Base-by-base conservation (phyloP, 306 rosid genomes). In the Myrica gale region DNA sequence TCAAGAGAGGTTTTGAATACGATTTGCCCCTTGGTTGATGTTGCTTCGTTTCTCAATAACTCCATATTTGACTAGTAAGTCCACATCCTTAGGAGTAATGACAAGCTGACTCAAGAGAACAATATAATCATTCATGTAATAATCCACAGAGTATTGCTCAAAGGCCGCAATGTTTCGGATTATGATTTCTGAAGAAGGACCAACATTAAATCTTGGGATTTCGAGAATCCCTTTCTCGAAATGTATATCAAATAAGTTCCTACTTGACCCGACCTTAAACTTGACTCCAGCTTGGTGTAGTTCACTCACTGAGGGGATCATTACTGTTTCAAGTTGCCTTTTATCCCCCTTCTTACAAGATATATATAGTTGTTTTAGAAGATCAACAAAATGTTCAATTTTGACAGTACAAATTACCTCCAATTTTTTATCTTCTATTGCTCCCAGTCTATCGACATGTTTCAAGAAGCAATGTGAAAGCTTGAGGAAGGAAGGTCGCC, bases 401-500 rank as follows among this genome's bases (percentile, higher is more conserved):
- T 0, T 32, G 3, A 3, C 0, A 10, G 81, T 78, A 10, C 74
- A 48, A 75, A 32, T 2, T 2, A 32, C 3, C 37, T 32, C 37
- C 37, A 23, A 23, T 23, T 23, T 82, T 75, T 7, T 75, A 69
- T 2, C 47, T 3, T 56, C 84, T 57, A 4, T 76, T n/a, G 3
- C 85, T 42, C 79, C n/a, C n/a, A n/a, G n/a, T n/a, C 81, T 86
- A 50, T 79, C 84, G 69, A 88, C 79, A 74, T 88, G 86, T 1
- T 71, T 16, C 0, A 87, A 80, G 61, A 77, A 75, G 6, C 43
- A 3, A 46, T 62, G 72, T n/a, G 83, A 75, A 15, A 80, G 81
- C 23, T 75, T n/a, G 7, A 71, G 19, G 44, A 87, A 8, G 1
- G 76, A 68, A 2, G 42, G 42, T 48, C 57, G 65, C 47, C 66